Evolutionary conservation across 1,284 basidiomycete species (phyloP).

Genomic region (Apiotrichum veenhuisii): DNA sequence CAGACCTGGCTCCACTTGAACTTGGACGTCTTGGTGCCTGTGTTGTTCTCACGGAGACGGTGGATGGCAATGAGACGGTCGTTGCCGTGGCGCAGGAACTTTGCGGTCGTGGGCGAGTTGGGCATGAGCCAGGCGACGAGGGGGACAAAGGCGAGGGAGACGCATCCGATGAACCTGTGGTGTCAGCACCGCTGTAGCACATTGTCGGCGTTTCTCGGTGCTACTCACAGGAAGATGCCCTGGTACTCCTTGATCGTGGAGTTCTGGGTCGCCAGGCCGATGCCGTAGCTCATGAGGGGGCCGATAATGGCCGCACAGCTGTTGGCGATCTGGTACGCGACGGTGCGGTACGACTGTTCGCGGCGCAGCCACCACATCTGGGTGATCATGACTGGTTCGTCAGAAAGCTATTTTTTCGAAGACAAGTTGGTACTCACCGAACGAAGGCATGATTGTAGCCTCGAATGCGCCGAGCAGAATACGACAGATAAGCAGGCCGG

Average conservation of each 20-base stretch:
- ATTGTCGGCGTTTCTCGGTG: neutral
- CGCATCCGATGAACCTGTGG: conserved; percentile 51
- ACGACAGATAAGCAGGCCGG: conserved; percentile 36
- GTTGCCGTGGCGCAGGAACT: conserved; percentile 41
- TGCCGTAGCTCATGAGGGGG: conserved; percentile 40
- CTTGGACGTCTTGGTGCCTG: conserved; percentile 43
- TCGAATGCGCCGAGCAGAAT: conserved; percentile 42
- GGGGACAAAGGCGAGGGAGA: conserved; percentile 53
- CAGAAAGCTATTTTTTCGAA: too few relatives aligned
- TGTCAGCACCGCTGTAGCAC: neutral
- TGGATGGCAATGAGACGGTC: conserved; percentile 48
- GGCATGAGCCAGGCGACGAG: conserved; percentile 52
- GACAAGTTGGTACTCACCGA: neutral
- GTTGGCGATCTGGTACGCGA: conserved; percentile 45
- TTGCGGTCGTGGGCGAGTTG: conserved; percentile 44
- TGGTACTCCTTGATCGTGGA: conserved; percentile 36
- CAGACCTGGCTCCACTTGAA: conserved; percentile 48
- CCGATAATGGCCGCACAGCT: conserved; percentile 39
- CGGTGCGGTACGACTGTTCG: conserved; percentile 44
- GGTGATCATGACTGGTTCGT: conserved; percentile 13
- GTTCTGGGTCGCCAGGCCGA: conserved; percentile 29
- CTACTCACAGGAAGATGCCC: conserved; percentile 51
- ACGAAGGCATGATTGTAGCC: conserved; percentile 16
- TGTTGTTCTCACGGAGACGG: conserved; percentile 48
- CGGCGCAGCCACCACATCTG: conserved; percentile 44